Conservation (phyloP, 1,139 yeast species). For the Pichia norvegensis region DNA sequence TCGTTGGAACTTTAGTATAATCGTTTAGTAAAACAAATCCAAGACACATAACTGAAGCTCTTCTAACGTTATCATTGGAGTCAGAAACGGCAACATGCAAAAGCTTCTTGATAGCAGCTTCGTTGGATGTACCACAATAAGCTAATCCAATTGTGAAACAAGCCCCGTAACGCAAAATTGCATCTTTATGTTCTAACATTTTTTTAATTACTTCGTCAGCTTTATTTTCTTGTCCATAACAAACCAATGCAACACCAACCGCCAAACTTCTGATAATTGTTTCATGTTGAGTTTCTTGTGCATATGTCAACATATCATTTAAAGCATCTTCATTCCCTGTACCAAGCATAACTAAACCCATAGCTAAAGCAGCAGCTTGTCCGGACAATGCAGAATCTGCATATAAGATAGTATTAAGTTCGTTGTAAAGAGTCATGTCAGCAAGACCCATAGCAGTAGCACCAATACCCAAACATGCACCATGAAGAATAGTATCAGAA, state of each 20-base stretch:
- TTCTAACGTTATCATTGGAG: slow-evolving; percentile 92
- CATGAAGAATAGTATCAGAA: slow-evolving; percentile 83
- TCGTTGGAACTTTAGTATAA: slow-evolving; percentile 88
- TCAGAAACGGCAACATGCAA: slow-evolving; percentile 94
- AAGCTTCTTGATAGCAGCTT: slow-evolving; percentile 74
- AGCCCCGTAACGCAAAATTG: slow-evolving; percentile 92
- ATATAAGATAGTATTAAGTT: slow-evolving; percentile 75
- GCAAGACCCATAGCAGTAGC: slow-evolving; percentile 95
- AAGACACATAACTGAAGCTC: slow-evolving; percentile 90
- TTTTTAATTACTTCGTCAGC: slow-evolving; percentile 68
- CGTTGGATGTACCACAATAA: slow-evolving; percentile 93
- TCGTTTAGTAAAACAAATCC: slow-evolving; percentile 90
- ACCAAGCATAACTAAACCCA: slow-evolving; percentile 96
- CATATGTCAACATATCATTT: slow-evolving; percentile 81
- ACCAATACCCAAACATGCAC: slow-evolving; percentile 94
- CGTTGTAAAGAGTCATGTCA: slow-evolving; percentile 67
- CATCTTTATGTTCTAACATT: slow-evolving; percentile 66
- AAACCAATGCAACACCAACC: slow-evolving; percentile 78
- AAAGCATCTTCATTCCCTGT: slow-evolving; percentile 71
- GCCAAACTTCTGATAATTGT: slow-evolving; percentile 89
- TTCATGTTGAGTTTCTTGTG: slow-evolving; percentile 94
- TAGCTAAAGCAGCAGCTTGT: slow-evolving; percentile 92
- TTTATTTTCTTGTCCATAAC: slow-evolving; percentile 77
- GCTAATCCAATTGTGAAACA: slow-evolving; percentile 91
- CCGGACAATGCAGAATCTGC: slow-evolving; percentile 92